Evolutionary conservation across 495 filamentous ascomycete species (phyloP).

Genomic region (Penicillium pulvis): DNA sequence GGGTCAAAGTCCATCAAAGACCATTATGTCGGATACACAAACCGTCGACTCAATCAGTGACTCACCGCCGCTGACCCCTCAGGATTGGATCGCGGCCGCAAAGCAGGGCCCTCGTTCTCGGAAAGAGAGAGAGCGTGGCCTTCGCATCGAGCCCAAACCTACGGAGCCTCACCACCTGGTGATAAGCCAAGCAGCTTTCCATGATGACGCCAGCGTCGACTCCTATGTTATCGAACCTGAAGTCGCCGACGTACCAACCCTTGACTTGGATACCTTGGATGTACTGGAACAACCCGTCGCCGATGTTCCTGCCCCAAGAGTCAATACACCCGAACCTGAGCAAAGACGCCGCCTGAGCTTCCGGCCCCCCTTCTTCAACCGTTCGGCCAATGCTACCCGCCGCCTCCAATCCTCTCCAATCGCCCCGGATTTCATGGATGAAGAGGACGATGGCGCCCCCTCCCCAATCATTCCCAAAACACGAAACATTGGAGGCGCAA

Average conservation of each 20-base stretch:
- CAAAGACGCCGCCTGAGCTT: slow-evolving; percentile 39
- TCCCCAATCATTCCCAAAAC: slow-evolving; percentile 42
- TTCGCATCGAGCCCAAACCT: slow-evolving; percentile 14
- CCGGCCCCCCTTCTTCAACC: slow-evolving; percentile 39
- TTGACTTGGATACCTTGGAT: slow-evolving; percentile 31
- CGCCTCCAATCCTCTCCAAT: slow-evolving; percentile 33
- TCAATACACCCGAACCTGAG: slow-evolving; percentile 27
- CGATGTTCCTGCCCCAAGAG: slow-evolving; percentile 16
- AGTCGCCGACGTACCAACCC: slow-evolving; percentile 33
- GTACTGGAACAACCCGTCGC: slow-evolving; percentile 19
- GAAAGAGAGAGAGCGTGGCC: slow-evolving; percentile 14
- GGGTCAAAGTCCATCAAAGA: slow-evolving; percentile 26
- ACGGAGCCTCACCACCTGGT: slow-evolving; percentile 18
- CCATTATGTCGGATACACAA: slow-evolving; percentile 5
- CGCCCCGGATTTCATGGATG: slow-evolving; percentile 23
- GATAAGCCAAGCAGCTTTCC: slow-evolving; percentile 18
- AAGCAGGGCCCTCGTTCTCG: slow-evolving; percentile 27
- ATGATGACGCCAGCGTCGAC: slow-evolving; percentile 34
- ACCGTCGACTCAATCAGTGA: slow-evolving; percentile 12
- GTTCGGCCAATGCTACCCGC: slow-evolving; percentile 26
- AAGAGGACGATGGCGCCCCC: slow-evolving; percentile 38
- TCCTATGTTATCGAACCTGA: slow-evolving; percentile 31
- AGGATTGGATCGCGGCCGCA: slow-evolving; percentile 49
- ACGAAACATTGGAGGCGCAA: slow-evolving; percentile 15
- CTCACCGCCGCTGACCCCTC: slow-evolving; percentile 39